phyloP scores from a whole-genome alignment of 1,139 yeast genomes.

The Zygoascus sp. region DNA sequence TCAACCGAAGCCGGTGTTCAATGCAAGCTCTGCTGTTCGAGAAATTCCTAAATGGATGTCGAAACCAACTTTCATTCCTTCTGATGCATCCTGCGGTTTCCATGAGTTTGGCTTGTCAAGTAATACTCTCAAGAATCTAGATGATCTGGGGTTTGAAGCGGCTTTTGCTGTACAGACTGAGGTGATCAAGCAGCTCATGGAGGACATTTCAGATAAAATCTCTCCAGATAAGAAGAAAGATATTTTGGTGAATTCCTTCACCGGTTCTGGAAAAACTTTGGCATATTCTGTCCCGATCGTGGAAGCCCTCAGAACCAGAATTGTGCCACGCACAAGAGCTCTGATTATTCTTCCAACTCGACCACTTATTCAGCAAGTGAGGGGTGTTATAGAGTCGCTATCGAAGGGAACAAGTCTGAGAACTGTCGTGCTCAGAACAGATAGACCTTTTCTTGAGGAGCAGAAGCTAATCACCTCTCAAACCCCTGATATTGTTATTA shows the following conservation, averaged over 20 bases:
- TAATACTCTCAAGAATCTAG: conserved; percentile 46
- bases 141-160: conserved; percentile 41
- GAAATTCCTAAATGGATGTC: conserved; percentile 52
- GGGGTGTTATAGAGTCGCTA: conserved; percentile 54
- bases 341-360: conserved; percentile 84
- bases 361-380: conserved; percentile 81
- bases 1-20: conserved; percentile 37
- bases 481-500: conserved; percentile 74
- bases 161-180: conserved; percentile 81
- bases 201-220: conserved; percentile 44
- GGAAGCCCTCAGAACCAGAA: conserved; percentile 56
- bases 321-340: conserved; percentile 72
- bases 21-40: background rate
- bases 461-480: conserved; percentile 40
- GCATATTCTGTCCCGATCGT: conserved; percentile 85
- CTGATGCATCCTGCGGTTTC: conserved; percentile 29
- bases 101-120: conserved; percentile 32
- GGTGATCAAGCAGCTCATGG: conserved; percentile 54
- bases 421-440: conserved; percentile 56
- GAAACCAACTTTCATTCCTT: conserved; percentile 50
- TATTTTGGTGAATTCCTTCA: conserved; percentile 83
- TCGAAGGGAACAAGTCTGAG: conserved; percentile 64
- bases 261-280: conserved; percentile 95
- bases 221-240: conserved; percentile 54
- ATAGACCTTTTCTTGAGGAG: conserved; percentile 65